Percentiles rank a stretch among this genome's conserved stretches.
Evolutionary conservation across 2,329 filamentous ascomycete species (phyloP).

Genomic region (Trichophyton verrucosum): DNA sequence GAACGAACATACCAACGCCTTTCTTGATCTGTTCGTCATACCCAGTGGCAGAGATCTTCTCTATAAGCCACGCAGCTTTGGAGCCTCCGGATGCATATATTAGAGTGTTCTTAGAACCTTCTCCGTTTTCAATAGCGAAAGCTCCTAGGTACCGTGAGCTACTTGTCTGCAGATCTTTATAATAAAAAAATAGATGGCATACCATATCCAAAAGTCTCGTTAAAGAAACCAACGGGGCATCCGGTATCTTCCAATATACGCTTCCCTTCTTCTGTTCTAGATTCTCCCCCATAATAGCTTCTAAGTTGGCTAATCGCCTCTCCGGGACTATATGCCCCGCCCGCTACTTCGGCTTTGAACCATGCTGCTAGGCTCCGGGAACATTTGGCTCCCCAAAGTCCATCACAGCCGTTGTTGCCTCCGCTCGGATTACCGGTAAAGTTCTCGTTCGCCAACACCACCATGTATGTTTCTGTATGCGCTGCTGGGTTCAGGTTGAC

Average conservation of each 20-base stretch:
- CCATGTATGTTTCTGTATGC: neutral
- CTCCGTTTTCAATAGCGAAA: neutral
- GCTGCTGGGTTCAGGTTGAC: neutral
- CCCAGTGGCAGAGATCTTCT: neutral
- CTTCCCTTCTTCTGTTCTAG: neutral
- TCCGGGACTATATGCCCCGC: neutral
- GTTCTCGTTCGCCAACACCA: neutral
- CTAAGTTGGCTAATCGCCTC: neutral
- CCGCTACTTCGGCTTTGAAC: neutral
- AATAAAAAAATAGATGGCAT: neutral
- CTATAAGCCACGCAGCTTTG: neutral
- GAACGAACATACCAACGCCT: neutral
- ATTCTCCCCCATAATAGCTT: neutral
- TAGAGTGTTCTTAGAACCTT: neutral
- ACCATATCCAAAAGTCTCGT: neutral
- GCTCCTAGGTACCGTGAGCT: neutral
- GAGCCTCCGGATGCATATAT: neutral
- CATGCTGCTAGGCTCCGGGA: neutral
- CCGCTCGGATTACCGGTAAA: neutral
- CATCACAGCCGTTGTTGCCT: neutral
- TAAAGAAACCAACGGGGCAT: neutral
- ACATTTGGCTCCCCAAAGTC: neutral
- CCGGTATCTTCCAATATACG: neutral
- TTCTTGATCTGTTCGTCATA: neutral
- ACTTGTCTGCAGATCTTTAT: neutral